A percentile compares a stretch with the other conserved stretches of the same genome.
Conservation (phyloP, 108 stramenopile species). For the Pseudonitzschia pungens region DNA sequence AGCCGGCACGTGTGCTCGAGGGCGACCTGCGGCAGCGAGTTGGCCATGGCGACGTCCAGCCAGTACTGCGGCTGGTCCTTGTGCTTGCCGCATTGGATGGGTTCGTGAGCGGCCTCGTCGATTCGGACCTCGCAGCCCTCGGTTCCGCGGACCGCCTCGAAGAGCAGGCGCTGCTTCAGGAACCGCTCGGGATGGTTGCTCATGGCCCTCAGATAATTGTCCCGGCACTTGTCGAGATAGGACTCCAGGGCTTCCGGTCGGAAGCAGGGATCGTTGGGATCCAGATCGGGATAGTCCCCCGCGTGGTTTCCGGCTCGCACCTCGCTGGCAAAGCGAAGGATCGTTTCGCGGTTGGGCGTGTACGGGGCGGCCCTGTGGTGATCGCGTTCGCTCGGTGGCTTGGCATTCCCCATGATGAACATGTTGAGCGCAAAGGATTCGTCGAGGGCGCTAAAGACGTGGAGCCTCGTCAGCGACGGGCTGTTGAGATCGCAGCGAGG, state of each 20-base stretch:
- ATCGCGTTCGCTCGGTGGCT: not conserved
- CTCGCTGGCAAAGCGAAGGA: slow-evolving; percentile 66
- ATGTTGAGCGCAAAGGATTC: slow-evolving; percentile 88
- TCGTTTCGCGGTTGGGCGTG: slow-evolving; percentile 10
- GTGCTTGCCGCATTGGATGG: slow-evolving; percentile 1
- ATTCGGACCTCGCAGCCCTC: slow-evolving; percentile 84
- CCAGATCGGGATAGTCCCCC: slow-evolving; percentile 6
- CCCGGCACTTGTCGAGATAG: slow-evolving; percentile 78
- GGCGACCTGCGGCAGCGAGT: slow-evolving; percentile 84
- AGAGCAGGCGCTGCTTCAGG: slow-evolving; percentile 73
- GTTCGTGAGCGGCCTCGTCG: slow-evolving; percentile 47
- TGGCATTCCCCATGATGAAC: slow-evolving; percentile 78
- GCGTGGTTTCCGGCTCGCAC: slow-evolving; percentile 42
- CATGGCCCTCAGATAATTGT: slow-evolving; percentile 67
- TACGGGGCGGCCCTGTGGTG: not conserved
- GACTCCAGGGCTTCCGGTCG: slow-evolving; percentile 57
- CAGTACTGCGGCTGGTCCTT: slow-evolving; percentile 67
- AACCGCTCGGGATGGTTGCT: slow-evolving; percentile 75
- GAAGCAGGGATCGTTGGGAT: slow-evolving; percentile 48
- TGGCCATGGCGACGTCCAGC: slow-evolving; percentile 91
- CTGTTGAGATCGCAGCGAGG: slow-evolving; percentile 38
- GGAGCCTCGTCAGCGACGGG: slow-evolving; percentile 69
- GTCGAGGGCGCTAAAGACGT: slow-evolving; percentile 88
- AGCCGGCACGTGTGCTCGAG: slow-evolving; percentile 84
- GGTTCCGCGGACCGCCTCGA: slow-evolving; percentile 79